Evolutionary conservation across 768 basidiomycete genomes (phyloP), one percentile per base, ranked within the genome.

Genomic region (Boletus subcaerulescens): DNA sequence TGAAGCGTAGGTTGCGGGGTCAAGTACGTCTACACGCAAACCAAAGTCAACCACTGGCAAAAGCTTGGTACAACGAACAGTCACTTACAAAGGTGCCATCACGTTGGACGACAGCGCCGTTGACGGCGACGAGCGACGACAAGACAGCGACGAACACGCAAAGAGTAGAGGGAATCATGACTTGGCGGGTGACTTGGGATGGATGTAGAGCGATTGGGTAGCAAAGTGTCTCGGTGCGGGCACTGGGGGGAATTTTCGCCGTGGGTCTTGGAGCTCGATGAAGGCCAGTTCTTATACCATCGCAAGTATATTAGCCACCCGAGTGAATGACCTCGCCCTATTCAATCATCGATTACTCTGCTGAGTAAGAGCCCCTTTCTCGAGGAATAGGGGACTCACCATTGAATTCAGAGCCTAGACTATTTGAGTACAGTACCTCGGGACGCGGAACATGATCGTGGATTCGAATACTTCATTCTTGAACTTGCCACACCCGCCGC

Each of bases 81-180:
- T 46, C 2, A 54, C 65, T 65, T 22, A 66, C 65, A 36, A 43
- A 44, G 0, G 40, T 64, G 0, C 40, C 63, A 33, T 64, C 45
- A 1, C 65, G 66, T 4, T 54, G 41, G 8, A 68, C 3, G 35
- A 63, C 24, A 7, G 43, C 65, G 3, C 66, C 60, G 5, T 57
- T 65, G 35, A 41, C 55, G 12, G 46, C 44, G n/a, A 22, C 45
- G 20, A 68, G 2, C 13, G 52, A 55, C 29, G 66, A 56, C 32
- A 68, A 33, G 5, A 7, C 17, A 17, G 42, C 10, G 2, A 35
- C 53, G 13, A 62, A 2, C 5, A 46, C 31, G 29, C 45, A 40
- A 14, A 65, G 35, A 8, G 50, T 56, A 13, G 63, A 52, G 20
- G 50, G 40, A 29, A 63, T 26, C 62, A 63, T 63, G 7, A 1